A percentile compares a stretch with the other conserved stretches of the same genome.
Conservation (phyloP, 2,329 filamentous ascomycete genomes). For the Rhexocercosporidium sp. region DNA sequence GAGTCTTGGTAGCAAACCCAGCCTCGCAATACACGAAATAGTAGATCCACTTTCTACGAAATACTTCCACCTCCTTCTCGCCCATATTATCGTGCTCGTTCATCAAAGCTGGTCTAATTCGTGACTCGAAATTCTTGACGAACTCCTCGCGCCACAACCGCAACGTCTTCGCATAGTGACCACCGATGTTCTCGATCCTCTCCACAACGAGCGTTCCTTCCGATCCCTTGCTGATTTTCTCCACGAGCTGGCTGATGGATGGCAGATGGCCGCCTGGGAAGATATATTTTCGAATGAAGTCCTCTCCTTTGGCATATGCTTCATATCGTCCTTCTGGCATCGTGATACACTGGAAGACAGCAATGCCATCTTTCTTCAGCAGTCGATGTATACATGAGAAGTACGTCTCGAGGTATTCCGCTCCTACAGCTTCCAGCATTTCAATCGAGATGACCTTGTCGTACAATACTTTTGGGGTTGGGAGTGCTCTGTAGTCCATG, state of each 20-base stretch:
- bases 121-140: conserved; percentile 62
- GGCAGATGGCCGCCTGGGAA: conserved; percentile 79
- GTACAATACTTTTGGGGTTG: conserved; percentile 58
- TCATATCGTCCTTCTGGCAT: conserved; percentile 74
- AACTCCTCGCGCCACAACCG: conserved; percentile 73
- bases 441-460: conserved; percentile 79
- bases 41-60: conserved; percentile 73
- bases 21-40: conserved; percentile 80
- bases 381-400: conserved; percentile 68
- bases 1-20: conserved; percentile 72
- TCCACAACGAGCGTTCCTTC: conserved; percentile 68
- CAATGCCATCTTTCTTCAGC: conserved; percentile 69
- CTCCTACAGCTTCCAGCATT: conserved; percentile 77
- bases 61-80: conserved; percentile 67
- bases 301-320: conserved; percentile 68
- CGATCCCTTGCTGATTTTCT: conserved; percentile 65
- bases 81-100: conserved; percentile 63
- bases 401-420: conserved; percentile 70
- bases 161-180: conserved; percentile 73
- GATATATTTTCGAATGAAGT: conserved; percentile 79
- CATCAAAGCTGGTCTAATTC: conserved; percentile 65
- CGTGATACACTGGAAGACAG: conserved; percentile 78
- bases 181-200: conserved; percentile 72
- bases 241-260: conserved; percentile 60
- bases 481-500: conserved; percentile 70